phyloP scores from a whole-genome alignment of 2,329 filamentous ascomycete species.

The Leptographium flavum region DNA sequence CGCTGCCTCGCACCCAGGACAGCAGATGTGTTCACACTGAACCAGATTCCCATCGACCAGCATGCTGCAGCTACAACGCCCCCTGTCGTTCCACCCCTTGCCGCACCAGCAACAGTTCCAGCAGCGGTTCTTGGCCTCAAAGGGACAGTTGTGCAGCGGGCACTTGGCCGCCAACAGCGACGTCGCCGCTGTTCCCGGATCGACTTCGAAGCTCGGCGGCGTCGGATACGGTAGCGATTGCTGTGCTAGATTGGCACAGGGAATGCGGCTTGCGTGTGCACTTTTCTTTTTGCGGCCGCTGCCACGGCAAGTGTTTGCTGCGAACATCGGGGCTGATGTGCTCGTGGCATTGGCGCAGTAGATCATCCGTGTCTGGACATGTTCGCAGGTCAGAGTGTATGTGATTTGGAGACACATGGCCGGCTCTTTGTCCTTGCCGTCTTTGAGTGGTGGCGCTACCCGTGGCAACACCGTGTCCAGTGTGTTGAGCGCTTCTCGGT shows the following conservation, averaged over 20 bases:
- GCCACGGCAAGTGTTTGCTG: conserved; percentile 1
- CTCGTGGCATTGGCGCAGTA: conserved; percentile 27
- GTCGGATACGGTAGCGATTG: conserved; percentile 32
- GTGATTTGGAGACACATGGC: conserved; percentile 34
- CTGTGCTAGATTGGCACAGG: conserved; percentile 28
- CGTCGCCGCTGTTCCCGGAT: conserved; percentile 15
- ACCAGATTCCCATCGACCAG: conserved; percentile 33
- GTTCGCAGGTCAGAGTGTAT: conserved; percentile 36
- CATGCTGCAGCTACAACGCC: conserved; percentile 38
- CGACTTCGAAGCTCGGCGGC: conserved; percentile 25
- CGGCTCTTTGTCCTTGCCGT: background rate
- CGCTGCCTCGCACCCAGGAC: conserved; percentile 29
- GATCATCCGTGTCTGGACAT: conserved; percentile 28
- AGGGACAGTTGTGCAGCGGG: conserved; percentile 32
- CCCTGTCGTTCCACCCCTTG: conserved; percentile 34
- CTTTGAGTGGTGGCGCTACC: too few species aligned
- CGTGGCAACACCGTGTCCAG: too few species aligned
- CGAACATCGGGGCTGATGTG: background rate
- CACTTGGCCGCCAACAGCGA: conserved; percentile 25
- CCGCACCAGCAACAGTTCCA: conserved; percentile 46
- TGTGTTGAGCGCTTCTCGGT: too few species aligned
- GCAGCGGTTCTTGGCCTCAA: conserved; percentile 30
- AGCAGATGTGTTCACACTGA: conserved; percentile 40
- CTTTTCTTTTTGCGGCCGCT: conserved; percentile 5
- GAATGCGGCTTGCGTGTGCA: conserved; percentile 10